A percentile compares a stretch with the other conserved stretches of the same genome.
Conservation (phyloP, 306 rosid genomes). For the Gynostemma pentaphyllum region DNA sequence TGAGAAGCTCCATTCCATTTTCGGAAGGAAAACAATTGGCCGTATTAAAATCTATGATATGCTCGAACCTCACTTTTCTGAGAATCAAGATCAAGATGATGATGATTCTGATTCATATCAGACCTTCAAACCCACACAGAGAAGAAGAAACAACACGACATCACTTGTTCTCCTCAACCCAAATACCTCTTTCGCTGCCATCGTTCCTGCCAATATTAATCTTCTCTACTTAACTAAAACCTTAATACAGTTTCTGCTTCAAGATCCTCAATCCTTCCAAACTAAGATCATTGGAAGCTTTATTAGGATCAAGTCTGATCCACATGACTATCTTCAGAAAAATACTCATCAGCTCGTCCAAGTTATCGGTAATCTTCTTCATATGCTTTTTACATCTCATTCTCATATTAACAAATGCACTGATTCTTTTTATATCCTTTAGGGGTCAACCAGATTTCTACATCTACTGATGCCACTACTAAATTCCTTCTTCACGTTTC, state of each 20-base stretch:
- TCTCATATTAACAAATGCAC: background rate
- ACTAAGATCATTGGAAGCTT: constrained; percentile 64
- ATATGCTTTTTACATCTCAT: too few relatives aligned
- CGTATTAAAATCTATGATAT: constrained; percentile 41
- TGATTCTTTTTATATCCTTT: background rate
- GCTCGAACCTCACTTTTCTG: constrained; percentile 56
- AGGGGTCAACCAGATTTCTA: constrained; percentile 47
- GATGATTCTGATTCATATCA: constrained; percentile 24
- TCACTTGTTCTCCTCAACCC: constrained; percentile 25
- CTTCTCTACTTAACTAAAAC: constrained; percentile 57
- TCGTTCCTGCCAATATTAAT: constrained; percentile 47
- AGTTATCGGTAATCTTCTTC: constrained; percentile 63
- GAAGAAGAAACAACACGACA: too few relatives aligned
- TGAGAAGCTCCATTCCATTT: constrained; percentile 37
- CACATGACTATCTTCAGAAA: constrained; percentile 70
- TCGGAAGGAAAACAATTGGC: constrained; percentile 53
- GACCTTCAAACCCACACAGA: too few relatives aligned
- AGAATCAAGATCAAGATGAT: constrained; percentile 26
- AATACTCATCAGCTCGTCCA: constrained; percentile 70
- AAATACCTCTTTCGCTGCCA: constrained; percentile 56
- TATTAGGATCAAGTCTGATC: constrained; percentile 62
- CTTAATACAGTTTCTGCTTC: constrained; percentile 45
- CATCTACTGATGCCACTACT: constrained; percentile 12
- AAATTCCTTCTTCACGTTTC: constrained; percentile 43
- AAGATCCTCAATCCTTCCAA: constrained; percentile 41